phyloP scores from a whole-genome alignment of 2,329 filamentous ascomycete genomes.

The Lojkania enalia region DNA sequence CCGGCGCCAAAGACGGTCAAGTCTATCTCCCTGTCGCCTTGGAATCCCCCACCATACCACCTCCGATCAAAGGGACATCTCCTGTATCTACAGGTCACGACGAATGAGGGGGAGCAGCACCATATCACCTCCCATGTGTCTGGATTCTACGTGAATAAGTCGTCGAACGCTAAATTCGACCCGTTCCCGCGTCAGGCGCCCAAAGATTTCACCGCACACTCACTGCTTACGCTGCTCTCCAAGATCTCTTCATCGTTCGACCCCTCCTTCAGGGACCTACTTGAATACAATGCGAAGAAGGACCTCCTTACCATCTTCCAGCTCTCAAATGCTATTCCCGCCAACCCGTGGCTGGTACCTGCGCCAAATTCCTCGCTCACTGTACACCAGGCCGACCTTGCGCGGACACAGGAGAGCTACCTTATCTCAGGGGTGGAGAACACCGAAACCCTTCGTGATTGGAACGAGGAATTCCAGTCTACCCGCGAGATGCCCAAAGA shows the following conservation, averaged over 20 bases:
- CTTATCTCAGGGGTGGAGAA: constrained; percentile 89
- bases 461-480: constrained; percentile 99
- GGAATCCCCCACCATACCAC: constrained; percentile 95
- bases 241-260: constrained; percentile 83
- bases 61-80: constrained; percentile 90
- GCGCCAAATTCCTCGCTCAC: constrained; percentile 65
- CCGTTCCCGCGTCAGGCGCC: constrained; percentile 78
- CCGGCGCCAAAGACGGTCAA: constrained; percentile 88
- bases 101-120: constrained; percentile 91
- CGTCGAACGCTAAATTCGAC: constrained; percentile 92
- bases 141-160: constrained; percentile 97
- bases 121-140: constrained; percentile 93
- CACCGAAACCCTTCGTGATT: constrained; percentile 90
- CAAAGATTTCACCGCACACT: constrained; percentile 81
- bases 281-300: constrained; percentile 81
- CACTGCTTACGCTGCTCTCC: constrained; percentile 77
- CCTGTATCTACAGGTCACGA: constrained; percentile 85
- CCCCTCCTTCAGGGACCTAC: constrained; percentile 72
- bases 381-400: constrained; percentile 79
- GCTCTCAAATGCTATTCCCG: constrained; percentile 90
- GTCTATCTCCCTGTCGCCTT: constrained; percentile 82
- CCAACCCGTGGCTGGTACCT: constrained; percentile 88
- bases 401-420: constrained; percentile 89
- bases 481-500: constrained; percentile 93
- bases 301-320: constrained; percentile 93